Evolutionary conservation across 176 grass and related monocot species (phyloP), one percentile per base, ranked within the genome.

Genomic region (Cenchrus fungigraminus): DNA sequence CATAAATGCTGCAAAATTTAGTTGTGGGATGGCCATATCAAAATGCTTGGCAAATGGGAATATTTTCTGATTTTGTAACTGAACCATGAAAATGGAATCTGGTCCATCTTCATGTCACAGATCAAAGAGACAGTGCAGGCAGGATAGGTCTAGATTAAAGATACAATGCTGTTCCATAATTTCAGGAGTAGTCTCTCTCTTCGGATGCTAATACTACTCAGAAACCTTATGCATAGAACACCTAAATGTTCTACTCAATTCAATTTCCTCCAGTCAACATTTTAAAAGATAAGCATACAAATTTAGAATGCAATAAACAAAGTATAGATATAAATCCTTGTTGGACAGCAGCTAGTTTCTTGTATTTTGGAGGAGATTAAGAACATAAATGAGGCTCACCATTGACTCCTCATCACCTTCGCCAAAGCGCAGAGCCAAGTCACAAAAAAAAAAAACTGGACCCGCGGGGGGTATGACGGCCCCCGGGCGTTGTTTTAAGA

Each of bases 391-490:
- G 29, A 79, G 11, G 53, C 91, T 90, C 53, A 98, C 93, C 93
- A 95, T 98, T 50, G 87, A 90, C 57, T 99, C 94, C 89, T 97
- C 97, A 64, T 99, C 97, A 88, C 97, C 97, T 96, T 99, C 91
- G 0, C 97, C 97, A 79, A 99, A 99, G 31, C 94, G 91, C 44
- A 99, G 82, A 84, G 97, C 97, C 37, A 99, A 84, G 73, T 99
- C 97, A 76, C 97, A 99, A 25, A 25, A 25, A 47, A 16, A 78
- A 88, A 78, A 25, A 46, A n/a, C 34, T 37, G 34, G 34, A 37
- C 34, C 34, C 34, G 34, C 34, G 34, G 34, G 34, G 34, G 34
- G 34, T 37, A 37, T 37, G 34, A 37, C 34, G 34, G 34, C 34
- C 34, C 34, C 34, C 34, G 34, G 34, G 34, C 34, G 34, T 37